phyloP scores from a whole-genome alignment of 371 early-diverging fungal genomes.

The Chytridium lagenaria region DNA sequence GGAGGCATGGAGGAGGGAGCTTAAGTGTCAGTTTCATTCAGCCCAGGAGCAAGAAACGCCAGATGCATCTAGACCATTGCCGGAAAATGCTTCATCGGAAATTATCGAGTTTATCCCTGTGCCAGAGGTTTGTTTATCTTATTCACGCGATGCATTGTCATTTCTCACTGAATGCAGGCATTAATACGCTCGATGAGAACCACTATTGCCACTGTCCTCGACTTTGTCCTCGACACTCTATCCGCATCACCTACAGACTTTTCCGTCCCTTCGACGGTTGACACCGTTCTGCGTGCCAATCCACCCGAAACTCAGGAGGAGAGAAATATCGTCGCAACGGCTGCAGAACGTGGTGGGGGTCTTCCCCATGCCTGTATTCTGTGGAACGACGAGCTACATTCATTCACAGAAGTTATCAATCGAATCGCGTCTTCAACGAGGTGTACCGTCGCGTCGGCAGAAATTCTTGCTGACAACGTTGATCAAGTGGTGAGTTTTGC shows the following conservation, averaged over 20 bases:
- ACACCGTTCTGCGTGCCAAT: slow-evolving; percentile 19
- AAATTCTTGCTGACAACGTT: slow-evolving; percentile 78
- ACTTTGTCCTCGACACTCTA: slow-evolving; percentile 86
- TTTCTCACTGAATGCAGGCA: no score
- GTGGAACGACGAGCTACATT: slow-evolving; percentile 97
- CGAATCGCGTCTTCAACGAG: slow-evolving; percentile 74
- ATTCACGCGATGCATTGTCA: no score
- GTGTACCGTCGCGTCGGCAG: slow-evolving; percentile 71
- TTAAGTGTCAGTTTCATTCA: slow-evolving; percentile 87
- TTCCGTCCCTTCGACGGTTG: slow-evolving; percentile 22
- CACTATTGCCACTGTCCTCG: slow-evolving; percentile 80
- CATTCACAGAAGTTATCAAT: slow-evolving; percentile 88
- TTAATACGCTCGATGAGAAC: slow-evolving; percentile 62
- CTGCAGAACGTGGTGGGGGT: neutral
- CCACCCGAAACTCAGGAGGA: slow-evolving; percentile 16
- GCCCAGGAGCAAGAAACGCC: slow-evolving; percentile 47
- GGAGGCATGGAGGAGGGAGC: slow-evolving; percentile 89
- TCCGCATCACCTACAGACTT: slow-evolving; percentile 67
- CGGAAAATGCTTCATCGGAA: neutral
- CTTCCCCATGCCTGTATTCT: slow-evolving; percentile 49
- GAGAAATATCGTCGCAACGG: neutral
- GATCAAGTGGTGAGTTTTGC: slow-evolving; percentile 75
- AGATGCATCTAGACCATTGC: no score
- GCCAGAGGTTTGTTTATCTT: slow-evolving; percentile 5
- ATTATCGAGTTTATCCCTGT: neutral